These are phyloP conservation scores for Kodamaea leandrae DNA, from an alignment of 805 yeast species.

Conservation along the genomic window DNA sequence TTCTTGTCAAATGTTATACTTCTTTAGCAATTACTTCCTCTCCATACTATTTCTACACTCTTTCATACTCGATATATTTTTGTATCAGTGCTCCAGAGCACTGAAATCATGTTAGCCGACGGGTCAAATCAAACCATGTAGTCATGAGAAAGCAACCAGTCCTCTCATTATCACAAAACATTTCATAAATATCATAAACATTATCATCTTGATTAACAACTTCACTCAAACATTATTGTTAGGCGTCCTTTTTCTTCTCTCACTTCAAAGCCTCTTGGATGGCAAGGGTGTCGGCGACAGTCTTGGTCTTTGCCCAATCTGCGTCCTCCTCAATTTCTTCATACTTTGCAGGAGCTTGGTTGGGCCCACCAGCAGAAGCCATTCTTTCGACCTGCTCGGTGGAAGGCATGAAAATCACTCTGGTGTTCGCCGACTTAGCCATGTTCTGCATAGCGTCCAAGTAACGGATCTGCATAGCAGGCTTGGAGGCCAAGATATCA, in stretches of 20 bases:
- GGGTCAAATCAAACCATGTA: too few species aligned
- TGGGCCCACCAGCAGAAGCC: conserved; percentile 21
- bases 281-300: conserved; percentile 26
- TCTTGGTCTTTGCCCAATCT: conserved; percentile 19
- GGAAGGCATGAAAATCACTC: conserved; percentile 72
- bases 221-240: background rate
- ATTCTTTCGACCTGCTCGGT: conserved; percentile 41
- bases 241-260: background rate
- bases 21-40: too few species aligned
- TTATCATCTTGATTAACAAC: too few species aligned
- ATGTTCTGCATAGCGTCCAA: conserved; percentile 75
- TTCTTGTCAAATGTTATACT: too few species aligned
- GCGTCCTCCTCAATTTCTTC: conserved; percentile 22
- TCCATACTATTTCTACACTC: too few species aligned
- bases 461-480: conserved; percentile 77
- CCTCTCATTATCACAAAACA: too few species aligned
- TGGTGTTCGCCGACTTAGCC: conserved; percentile 61
- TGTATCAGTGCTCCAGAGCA: too few species aligned
- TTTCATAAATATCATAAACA: too few species aligned
- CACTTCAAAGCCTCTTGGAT: conserved; percentile 31
- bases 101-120: too few species aligned
- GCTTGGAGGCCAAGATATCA: conserved; percentile 67
- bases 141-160: too few species aligned
- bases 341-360: conserved; percentile 1
- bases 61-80: too few species aligned